Base-by-base conservation (phyloP, 176 grass and related monocot genomes). In the Rhynchospora pubera region DNA sequence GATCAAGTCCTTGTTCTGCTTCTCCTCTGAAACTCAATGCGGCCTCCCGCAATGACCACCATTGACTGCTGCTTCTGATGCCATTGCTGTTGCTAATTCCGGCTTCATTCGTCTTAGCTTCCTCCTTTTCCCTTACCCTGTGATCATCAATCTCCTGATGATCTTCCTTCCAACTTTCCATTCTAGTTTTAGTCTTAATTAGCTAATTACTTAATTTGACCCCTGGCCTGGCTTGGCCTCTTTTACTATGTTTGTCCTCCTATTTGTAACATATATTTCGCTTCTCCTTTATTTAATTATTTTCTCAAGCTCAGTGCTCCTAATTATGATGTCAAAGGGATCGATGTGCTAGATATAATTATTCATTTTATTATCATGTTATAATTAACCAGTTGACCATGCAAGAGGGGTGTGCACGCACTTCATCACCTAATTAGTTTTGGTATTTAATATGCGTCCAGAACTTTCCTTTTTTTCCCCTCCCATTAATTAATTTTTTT, bases 31-130 rank as follows among this genome's bases (percentile, higher is more conserved):
- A 89, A 78, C 87, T 89, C 9, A 50, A 51, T 13, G 44, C 58
- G 7, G 84, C 84, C 44, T 72, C 76, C 12, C 63, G 84, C 22
- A 86, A 87, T 2, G 87, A 87, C 1, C 83, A 89, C 1, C 70
- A 66, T 61, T 44, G n/a, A n/a, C n/a, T 81, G 77, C 87, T 88
- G 62, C 87, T 88, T 59, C 65, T 34, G 3, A 72, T 50, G 68
- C 68, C 48, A 23, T 22, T 72, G 21, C n/a, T 23, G 13, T n/a
- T 72, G 22, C 9, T 13, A 19, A 44, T 66, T 66, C 10, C 32
- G 9, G 7, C 15, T 16, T 66, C 28, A 50, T 50, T 72, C 48
- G 10, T 72, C 59, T 62, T 9, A 7, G n/a, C n/a, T 18, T 18
- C 18, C 59, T 62, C 57, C 39, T 22, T 84, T 0, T n/a, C n/a